Percentiles rank a stretch among this genome's conserved stretches.
Evolutionary conservation across 108 stramenopile species (phyloP).

Genomic region (Asterionellopsis glacialis): DNA sequence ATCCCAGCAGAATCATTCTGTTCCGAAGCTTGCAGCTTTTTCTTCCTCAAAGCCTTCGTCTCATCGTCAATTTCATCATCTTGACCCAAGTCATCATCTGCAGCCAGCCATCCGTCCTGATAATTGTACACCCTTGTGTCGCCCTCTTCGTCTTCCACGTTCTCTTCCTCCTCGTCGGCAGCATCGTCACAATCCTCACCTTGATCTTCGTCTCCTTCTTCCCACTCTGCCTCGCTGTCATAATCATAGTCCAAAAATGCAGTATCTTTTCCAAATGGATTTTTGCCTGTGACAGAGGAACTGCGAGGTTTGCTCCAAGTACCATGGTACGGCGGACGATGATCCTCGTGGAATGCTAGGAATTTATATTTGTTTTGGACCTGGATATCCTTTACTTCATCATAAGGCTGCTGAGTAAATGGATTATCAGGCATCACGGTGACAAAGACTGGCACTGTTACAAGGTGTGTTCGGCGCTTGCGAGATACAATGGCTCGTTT

Average conservation of each 20-base stretch:
- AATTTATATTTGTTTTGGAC: slow-evolving; percentile 79
- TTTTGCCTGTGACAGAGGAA: slow-evolving; percentile 57
- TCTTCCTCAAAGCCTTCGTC: slow-evolving; percentile 57
- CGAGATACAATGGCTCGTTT: slow-evolving; percentile 18
- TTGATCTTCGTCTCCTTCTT: slow-evolving; percentile 83
- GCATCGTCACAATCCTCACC: slow-evolving; percentile 74
- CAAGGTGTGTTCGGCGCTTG: slow-evolving; percentile 20
- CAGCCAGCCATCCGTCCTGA: slow-evolving; percentile 77
- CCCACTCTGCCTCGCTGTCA: slow-evolving; percentile 92
- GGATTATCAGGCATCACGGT: slow-evolving; percentile 31
- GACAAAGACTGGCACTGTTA: slow-evolving; percentile 28
- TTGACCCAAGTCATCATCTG: slow-evolving; percentile 66
- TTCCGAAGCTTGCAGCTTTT: slow-evolving; percentile 40
- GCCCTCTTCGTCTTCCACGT: slow-evolving; percentile 56
- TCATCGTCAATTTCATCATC: slow-evolving; percentile 66
- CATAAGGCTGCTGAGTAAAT: slow-evolving; percentile 62
- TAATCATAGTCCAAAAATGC: slow-evolving; percentile 73
- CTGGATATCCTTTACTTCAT: slow-evolving; percentile 53
- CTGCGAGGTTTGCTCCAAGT: slow-evolving; percentile 86
- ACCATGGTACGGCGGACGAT: slow-evolving; percentile 81
- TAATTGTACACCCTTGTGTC: slow-evolving; percentile 34
- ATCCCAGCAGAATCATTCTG: slow-evolving; percentile 5
- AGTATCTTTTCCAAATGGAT: slow-evolving; percentile 71
- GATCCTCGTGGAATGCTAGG: slow-evolving; percentile 77
- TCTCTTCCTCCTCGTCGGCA: slow-evolving; percentile 59